Base-by-base conservation (phyloP, 805 yeast genomes). In the Zygoascus biomembranicola region DNA sequence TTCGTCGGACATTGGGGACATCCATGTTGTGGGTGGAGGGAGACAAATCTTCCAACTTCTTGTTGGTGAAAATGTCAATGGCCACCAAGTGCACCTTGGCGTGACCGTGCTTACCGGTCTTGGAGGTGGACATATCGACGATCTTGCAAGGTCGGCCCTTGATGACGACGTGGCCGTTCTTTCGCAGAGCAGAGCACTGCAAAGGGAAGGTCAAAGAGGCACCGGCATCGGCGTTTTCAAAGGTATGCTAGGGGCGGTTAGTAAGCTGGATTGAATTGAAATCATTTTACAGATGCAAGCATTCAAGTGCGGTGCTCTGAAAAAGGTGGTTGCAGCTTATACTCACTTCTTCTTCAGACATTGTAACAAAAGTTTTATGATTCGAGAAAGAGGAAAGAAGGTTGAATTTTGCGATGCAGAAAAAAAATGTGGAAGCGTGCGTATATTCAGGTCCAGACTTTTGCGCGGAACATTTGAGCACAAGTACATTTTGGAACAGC, bases 21-120 rank as follows among this genome's bases (percentile, higher is more conserved):
- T 92, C 97, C 98, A 94, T 90, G 81, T 94, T 94, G 84, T 94
- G 99, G 80, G 99, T 94, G 62, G 99, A 94, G 79, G 99, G 99
- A 66, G 99, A 94, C 76, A 94, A 87, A 80, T 94, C 99, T 85
- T 94, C 99, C 77, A 90, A 85, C 83, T 94, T 94, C 90, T 94
- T 94, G 77, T 88, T 87, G 70, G 99, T 94, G 92, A 94, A 94
- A 76, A 94, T 92, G 77, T 94, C 99, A 69, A 87, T 84, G 73
- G 98, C 98, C 66, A 94, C 98, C 79, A 94, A 84, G 79, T 94
- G 98, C 77, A 94, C 99, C 85, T 94, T 94, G 76, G 99, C 99
- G 94, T 94, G 99, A 81, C 99, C 99, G 87, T 94, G 99, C 97
- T 94, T 94, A 80, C 99, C 99, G 69, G 99, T 94, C 87, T 94